Conservation (phyloP, 2,329 filamentous ascomycete species). For the Pleoardoris graminearum region DNA sequence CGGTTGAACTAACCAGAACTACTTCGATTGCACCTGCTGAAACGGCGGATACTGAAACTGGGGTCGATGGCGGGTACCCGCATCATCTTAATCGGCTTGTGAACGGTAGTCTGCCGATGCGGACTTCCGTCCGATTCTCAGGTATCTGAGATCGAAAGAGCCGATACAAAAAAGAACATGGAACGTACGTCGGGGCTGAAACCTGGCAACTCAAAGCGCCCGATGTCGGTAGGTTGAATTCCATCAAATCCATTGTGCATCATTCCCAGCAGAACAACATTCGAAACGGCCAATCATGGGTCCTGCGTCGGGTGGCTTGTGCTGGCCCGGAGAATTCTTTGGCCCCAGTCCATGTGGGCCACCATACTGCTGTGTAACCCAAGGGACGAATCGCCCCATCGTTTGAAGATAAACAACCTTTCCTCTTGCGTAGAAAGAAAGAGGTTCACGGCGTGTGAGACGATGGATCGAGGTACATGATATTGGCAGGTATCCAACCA, state of each 20-base stretch:
- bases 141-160: not conserved
- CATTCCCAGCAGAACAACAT: slow-evolving; percentile 19
- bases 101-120: not conserved
- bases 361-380: slow-evolving; percentile 29
- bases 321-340: slow-evolving; percentile 22
- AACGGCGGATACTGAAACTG: slow-evolving; percentile 8
- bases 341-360: slow-evolving; percentile 18
- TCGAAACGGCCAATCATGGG: slow-evolving; percentile 17
- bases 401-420: slow-evolving; percentile 20
- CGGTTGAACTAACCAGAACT: slow-evolving; percentile 14
- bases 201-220: slow-evolving; percentile 10
- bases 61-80: slow-evolving; percentile 16
- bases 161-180: not conserved
- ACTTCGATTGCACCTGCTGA: slow-evolving; percentile 17
- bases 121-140: not conserved
- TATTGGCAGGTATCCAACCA: slow-evolving; percentile 1
- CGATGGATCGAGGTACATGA: not conserved
- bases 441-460: not conserved
- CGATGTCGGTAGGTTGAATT: slow-evolving; percentile 17
- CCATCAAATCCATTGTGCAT: slow-evolving; percentile 1
- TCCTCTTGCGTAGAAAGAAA: not conserved
- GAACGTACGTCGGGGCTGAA: not conserved
- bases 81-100: slow-evolving; percentile 21
- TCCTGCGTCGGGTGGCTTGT: slow-evolving; percentile 22
- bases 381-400: slow-evolving; percentile 4